phyloP scores from a whole-genome alignment of 179 eudicot species.

The Amaranthus tricolor region DNA sequence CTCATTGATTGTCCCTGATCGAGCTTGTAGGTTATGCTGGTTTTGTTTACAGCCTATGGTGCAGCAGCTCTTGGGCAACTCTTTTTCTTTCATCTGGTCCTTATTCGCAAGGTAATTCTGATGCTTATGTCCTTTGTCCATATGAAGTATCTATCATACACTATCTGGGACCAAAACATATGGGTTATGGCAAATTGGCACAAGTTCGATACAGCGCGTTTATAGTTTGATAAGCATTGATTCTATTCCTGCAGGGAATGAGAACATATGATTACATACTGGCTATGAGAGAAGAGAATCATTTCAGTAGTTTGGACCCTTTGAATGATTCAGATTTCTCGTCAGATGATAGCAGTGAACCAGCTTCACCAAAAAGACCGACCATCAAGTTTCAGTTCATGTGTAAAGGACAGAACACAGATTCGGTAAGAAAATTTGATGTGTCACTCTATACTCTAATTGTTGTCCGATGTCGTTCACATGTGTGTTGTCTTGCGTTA shows the following conservation, averaged over 20 bases:
- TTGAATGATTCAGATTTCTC: conserved; percentile 69
- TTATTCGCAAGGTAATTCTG: conserved; percentile 73
- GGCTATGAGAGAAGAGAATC: conserved; percentile 74
- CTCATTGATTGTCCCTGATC: conserved; percentile 13
- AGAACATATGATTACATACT: conserved; percentile 55
- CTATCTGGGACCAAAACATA: background rate
- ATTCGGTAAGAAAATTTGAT: conserved; percentile 34
- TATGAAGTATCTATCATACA: background rate
- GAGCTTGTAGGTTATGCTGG: conserved; percentile 53
- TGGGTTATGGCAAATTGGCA: background rate
- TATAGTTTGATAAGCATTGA: background rate
- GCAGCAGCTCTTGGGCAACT: conserved; percentile 92
- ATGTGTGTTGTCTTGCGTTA: too few species aligned
- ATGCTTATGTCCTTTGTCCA: background rate
- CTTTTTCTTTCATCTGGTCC: conserved; percentile 87
- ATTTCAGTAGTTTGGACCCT: conserved; percentile 45
- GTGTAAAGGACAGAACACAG: conserved; percentile 36
- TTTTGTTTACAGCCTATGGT: conserved; percentile 63
- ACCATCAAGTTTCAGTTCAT: conserved; percentile 41
- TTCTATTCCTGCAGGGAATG: conserved; percentile 36
- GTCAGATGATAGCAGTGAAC: conserved; percentile 65
- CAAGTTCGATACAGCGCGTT: background rate
- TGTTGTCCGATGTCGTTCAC: too few species aligned
- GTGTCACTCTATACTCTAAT: background rate
- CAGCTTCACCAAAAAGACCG: conserved; percentile 52